Evolutionary conservation across 495 filamentous ascomycete genomes (phyloP).

Genomic region (Coniosporium apollinis): DNA sequence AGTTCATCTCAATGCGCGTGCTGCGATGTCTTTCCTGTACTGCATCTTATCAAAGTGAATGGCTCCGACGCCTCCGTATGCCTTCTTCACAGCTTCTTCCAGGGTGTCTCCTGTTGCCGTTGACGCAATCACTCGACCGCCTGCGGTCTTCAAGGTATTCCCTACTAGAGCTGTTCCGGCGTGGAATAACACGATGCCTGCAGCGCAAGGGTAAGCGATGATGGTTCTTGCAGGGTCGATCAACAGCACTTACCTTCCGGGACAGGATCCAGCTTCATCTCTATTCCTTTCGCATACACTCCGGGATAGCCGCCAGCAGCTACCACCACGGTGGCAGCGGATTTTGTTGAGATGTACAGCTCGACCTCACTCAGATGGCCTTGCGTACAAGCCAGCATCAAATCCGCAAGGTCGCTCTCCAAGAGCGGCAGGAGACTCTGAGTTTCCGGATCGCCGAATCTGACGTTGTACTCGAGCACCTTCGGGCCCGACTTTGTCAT

Average conservation of each 20-base stretch:
- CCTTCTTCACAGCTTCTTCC: slow-evolving; percentile 64
- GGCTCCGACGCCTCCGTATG: slow-evolving; percentile 60
- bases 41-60: slow-evolving; percentile 85
- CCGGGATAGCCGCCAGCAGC: slow-evolving; percentile 93
- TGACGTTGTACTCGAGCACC: slow-evolving; percentile 90
- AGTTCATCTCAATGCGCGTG: slow-evolving; percentile 18
- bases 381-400: slow-evolving; percentile 75
- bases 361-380: slow-evolving; percentile 53
- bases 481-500: slow-evolving; percentile 77
- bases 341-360: slow-evolving; percentile 48
- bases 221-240: no score
- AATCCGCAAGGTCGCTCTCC: slow-evolving; percentile 75
- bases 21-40: slow-evolving; percentile 80
- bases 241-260: slow-evolving; percentile 22
- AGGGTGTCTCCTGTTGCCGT: slow-evolving; percentile 61
- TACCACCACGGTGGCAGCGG: slow-evolving; percentile 80
- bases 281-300: slow-evolving; percentile 63
- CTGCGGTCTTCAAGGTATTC: slow-evolving; percentile 52
- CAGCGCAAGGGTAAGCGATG: no score
- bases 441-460: slow-evolving; percentile 91
- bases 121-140: slow-evolving; percentile 82
- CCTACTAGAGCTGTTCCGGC: slow-evolving; percentile 61
- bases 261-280: slow-evolving; percentile 42
- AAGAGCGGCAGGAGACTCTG: slow-evolving; percentile 81
- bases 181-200: slow-evolving; percentile 58